Percentiles rank a stretch among this genome's conserved stretches.
phyloP scores from a whole-genome alignment of 176 grass and related monocot species.

The Musa schizocarpa region DNA sequence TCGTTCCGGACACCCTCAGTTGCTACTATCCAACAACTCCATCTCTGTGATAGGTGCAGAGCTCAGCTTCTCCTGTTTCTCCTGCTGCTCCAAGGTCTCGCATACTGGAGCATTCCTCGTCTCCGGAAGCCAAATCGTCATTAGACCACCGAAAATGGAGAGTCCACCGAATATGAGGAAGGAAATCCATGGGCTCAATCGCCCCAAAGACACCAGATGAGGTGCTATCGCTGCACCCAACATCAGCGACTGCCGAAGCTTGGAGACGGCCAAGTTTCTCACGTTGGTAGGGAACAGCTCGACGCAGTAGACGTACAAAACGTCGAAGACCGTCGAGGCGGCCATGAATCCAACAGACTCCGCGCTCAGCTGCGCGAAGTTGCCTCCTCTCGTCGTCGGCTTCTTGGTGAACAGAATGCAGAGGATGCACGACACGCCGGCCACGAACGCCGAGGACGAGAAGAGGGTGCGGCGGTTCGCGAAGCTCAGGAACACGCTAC shows the following conservation, averaged over 20 bases:
- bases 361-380: constrained; percentile 26
- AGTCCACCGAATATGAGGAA: constrained; percentile 20
- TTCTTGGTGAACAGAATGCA: constrained; percentile 27
- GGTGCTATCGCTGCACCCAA: constrained; percentile 28
- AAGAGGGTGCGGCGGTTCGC: constrained; percentile 25
- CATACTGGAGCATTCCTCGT: constrained; percentile 23
- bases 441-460: constrained; percentile 26
- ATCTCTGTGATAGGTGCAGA: no score
- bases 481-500: constrained; percentile 33
- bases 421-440: constrained; percentile 26
- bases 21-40: no score
- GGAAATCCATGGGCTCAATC: constrained; percentile 19
- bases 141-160: constrained; percentile 6
- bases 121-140: constrained; percentile 23
- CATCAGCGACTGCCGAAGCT: constrained; percentile 18
- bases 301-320: constrained; percentile 17
- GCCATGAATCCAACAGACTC: constrained; percentile 46
- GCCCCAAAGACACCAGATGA: constrained; percentile 19
- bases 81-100: constrained; percentile 48
- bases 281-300: constrained; percentile 23
- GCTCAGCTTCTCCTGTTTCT: not conserved
- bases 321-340: constrained; percentile 14
- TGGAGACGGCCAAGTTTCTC: constrained; percentile 17
- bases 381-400: constrained; percentile 19
- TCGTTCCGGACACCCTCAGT: no score